A percentile compares a stretch with the other conserved stretches of the same genome.
phyloP scores from a whole-genome alignment of 257 asterid genomes.

The Datura wrightii region DNA sequence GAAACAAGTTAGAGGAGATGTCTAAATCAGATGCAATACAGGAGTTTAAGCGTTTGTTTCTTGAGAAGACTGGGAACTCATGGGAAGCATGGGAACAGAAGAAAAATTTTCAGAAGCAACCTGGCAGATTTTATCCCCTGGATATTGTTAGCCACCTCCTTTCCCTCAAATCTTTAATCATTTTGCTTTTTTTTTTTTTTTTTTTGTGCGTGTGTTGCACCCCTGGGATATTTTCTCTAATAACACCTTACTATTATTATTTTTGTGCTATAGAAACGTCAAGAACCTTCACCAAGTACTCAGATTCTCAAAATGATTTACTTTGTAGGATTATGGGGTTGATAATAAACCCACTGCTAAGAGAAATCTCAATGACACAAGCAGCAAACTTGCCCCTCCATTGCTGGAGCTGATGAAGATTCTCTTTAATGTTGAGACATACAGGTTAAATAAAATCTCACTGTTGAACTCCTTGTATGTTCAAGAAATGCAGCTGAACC shows the following conservation, averaged over 20 bases:
- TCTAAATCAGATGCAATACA: constrained; percentile 66
- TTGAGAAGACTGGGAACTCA: constrained; percentile 90
- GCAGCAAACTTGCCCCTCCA: constrained; percentile 76
- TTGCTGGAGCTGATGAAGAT: constrained; percentile 83
- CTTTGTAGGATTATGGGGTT: constrained; percentile 89
- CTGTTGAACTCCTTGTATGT: constrained; percentile 27
- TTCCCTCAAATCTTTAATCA: constrained; percentile 28
- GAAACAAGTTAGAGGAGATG: constrained; percentile 70
- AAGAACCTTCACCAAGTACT: constrained; percentile 20
- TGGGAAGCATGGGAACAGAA: constrained; percentile 87
- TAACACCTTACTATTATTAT: background rate
- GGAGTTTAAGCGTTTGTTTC: constrained; percentile 82
- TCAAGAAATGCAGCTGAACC: constrained; percentile 38
- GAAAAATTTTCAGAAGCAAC: constrained; percentile 76
- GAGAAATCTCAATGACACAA: constrained; percentile 59
- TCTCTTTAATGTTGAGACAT: constrained; percentile 93
- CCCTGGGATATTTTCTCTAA: background rate
- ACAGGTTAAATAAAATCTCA: constrained; percentile 61
- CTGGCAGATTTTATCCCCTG: constrained; percentile 87
- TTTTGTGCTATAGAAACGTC: background rate
- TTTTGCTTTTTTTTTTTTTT: background rate
- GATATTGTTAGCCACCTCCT: constrained; percentile 68
- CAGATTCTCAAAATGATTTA: constrained; percentile 34
- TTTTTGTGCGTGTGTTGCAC: background rate
- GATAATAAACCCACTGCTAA: constrained; percentile 56